Evolutionary conservation across 345 rosid genomes (phyloP), one percentile per base, ranked within the genome.

Genomic region (Punica granatum): DNA sequence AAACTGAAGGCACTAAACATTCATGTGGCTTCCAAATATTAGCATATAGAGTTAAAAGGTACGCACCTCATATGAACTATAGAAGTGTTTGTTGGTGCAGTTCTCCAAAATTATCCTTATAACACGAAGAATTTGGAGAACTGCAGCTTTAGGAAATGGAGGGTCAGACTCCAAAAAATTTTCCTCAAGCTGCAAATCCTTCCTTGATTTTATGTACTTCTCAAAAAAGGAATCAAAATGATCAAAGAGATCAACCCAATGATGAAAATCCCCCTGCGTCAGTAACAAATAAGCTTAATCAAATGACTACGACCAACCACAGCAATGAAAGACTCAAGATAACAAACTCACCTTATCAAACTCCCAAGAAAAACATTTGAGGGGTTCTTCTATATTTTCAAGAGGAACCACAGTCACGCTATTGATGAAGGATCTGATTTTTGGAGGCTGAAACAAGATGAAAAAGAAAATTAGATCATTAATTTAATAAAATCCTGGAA

Each of bases 181-280:
- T 33, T 88, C 94, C 69, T 88, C 97, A 64, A 90, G 68, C 76
- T 82, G 94, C 74, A 93, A 77, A 81, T 93, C 98, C 77, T 84
- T 89, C 71, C 97, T 90, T 39, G 77, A 74, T 80, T 93, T 90
- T 64, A 90, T 75, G 67, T 87, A 86, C 86, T 93, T 90, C 79
- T 90, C 97, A 73, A 93, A 93, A 83, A 81, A 89, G 65, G 92
- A 81, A 81, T 89, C 98, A 73, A 93, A 93, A 75, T 90, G 80
- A 81, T 90, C 91, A 74, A 93, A 90, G 70, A 90, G 97, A 75
- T 93, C 98, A 77, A 88, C 90, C 98, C 98, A 93, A 35, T 93
- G 98, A 84, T 90, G 96, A 73, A 93, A 93, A 79, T 93, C 97
- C 58, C 98, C 98, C 98, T 93, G 86, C 76, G 75, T 3, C 51